phyloP scores from a whole-genome alignment of 23 red algal species.

The Gracilariopsis chorda region DNA sequence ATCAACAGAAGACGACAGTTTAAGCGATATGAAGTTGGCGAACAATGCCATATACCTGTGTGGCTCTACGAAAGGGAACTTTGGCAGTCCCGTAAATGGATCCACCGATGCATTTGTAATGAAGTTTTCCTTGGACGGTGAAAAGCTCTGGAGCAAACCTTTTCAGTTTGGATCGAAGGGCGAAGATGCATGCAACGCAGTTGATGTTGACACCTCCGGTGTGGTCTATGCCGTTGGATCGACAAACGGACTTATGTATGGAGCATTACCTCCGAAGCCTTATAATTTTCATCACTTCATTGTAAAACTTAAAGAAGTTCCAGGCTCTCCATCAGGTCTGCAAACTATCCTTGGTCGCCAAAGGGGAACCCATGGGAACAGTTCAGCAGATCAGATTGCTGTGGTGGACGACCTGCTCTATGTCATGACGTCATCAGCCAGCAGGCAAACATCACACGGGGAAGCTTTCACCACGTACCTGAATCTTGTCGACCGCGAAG shows the following conservation, averaged over 20 bases:
- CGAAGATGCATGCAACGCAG: slow-evolving; percentile 38
- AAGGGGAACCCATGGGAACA: background rate
- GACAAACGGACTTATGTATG: slow-evolving; percentile 53
- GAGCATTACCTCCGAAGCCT: background rate
- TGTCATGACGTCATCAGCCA: slow-evolving; percentile 7
- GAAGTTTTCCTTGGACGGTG: slow-evolving; percentile 46
- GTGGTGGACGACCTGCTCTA: slow-evolving; percentile 23
- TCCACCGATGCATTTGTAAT: slow-evolving; percentile 37
- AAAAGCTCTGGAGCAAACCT: slow-evolving; percentile 43
- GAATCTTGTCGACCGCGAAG: background rate
- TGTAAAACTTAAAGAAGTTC: slow-evolving; percentile 20
- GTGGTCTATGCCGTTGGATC: slow-evolving; percentile 17
- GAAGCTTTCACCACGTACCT: slow-evolving; percentile 11
- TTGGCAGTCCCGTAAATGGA: slow-evolving; percentile 24
- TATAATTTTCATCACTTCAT: slow-evolving; percentile 27
- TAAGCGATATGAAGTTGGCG: slow-evolving; percentile 27
- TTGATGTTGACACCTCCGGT: slow-evolving; percentile 24
- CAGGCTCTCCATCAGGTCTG: background rate
- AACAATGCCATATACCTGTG: slow-evolving; percentile 48
- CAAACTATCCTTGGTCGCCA: slow-evolving; percentile 29
- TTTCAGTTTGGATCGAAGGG: slow-evolving; percentile 61
- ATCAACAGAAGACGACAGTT: slow-evolving; percentile 31
- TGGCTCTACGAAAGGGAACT: slow-evolving; percentile 50
- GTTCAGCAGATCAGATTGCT: slow-evolving; percentile 3
- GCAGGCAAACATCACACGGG: background rate